phyloP scores from a whole-genome alignment of 2,329 filamentous ascomycete genomes.

The Mycosphaerelloides madeirae region DNA sequence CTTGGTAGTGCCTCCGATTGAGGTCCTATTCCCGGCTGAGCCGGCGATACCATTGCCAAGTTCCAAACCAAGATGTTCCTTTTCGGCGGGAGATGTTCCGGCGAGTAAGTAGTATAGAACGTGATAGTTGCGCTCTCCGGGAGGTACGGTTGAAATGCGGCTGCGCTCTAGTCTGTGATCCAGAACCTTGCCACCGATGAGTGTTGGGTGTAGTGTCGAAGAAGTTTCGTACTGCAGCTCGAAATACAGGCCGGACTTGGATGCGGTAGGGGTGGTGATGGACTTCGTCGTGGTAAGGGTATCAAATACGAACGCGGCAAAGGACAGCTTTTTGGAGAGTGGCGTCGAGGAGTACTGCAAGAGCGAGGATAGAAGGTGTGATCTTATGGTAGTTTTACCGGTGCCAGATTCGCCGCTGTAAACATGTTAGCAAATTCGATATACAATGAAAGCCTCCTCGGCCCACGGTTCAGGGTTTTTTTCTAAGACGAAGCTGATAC shows the following conservation, averaged over 20 bases:
- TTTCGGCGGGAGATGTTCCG: conserved; percentile 86
- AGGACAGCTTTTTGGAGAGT: conserved; percentile 85
- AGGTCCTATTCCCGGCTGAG: conserved; percentile 52
- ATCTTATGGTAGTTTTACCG: conserved; percentile 90
- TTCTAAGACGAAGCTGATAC: neutral
- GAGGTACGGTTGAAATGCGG: conserved; percentile 84
- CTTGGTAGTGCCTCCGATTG: conserved; percentile 58
- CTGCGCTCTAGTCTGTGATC: conserved; percentile 91
- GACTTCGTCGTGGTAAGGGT: conserved; percentile 96
- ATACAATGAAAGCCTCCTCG: no score
- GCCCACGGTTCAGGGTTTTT: no score
- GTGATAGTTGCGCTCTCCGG: conserved; percentile 94
- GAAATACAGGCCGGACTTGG: conserved; percentile 90
- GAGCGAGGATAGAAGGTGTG: conserved; percentile 79
- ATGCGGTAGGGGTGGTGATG: conserved; percentile 88
- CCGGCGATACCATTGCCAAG: conserved; percentile 42
- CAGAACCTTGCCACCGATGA: conserved; percentile 90
- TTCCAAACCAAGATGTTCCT: conserved; percentile 71
- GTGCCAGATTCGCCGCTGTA: conserved; percentile 87
- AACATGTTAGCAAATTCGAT: conserved; percentile 13
- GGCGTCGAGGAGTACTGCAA: conserved; percentile 89
- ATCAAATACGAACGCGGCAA: conserved; percentile 93
- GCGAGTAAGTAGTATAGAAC: conserved; percentile 91
- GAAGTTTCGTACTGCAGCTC: conserved; percentile 95
- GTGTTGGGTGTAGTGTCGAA: conserved; percentile 73